phyloP scores from a whole-genome alignment of 2,329 filamentous ascomycete genomes.

The Cucurbitaria berberidis region DNA sequence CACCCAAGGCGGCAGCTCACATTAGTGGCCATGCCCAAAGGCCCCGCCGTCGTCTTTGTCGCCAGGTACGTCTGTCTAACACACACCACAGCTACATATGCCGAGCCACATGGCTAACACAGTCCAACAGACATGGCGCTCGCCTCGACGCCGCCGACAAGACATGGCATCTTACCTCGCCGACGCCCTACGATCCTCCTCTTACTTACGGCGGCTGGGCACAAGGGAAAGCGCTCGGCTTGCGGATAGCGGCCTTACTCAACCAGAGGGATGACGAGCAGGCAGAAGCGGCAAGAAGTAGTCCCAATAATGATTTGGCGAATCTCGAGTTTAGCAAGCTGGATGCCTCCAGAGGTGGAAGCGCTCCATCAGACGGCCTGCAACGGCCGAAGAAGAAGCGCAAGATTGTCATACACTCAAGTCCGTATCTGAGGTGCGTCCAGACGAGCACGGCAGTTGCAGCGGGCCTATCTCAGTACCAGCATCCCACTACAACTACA shows the following conservation, averaged over 20 bases:
- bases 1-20: constrained; percentile 19
- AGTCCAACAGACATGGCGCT: constrained; percentile 74
- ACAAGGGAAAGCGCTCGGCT: constrained; percentile 81
- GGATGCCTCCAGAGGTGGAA: constrained; percentile 16
- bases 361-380: not conserved
- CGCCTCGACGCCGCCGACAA: constrained; percentile 94
- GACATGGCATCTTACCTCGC: constrained; percentile 91
- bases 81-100: constrained; percentile 3
- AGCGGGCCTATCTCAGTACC: constrained; percentile 77
- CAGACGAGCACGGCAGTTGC: constrained; percentile 90
- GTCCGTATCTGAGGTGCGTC: constrained; percentile 91
- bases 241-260: constrained; percentile 79
- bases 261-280: constrained; percentile 56
- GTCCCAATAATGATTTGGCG: constrained; percentile 23
- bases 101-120: constrained; percentile 18
- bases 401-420: constrained; percentile 86
- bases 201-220: constrained; percentile 94
- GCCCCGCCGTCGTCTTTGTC: constrained; percentile 58
- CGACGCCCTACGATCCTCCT: constrained; percentile 93
- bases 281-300: constrained; percentile 42
- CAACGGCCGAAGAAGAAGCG: constrained; percentile 61
- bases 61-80: constrained; percentile 49
- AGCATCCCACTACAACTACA: constrained; percentile 39
- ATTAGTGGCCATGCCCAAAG: constrained; percentile 49
- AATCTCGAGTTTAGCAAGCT: constrained; percentile 30